Percentiles rank a stretch among this genome's conserved stretches.
Evolutionary conservation across 148 eudicot species (phyloP).

Genomic region (Fagopyrum tataricum): DNA sequence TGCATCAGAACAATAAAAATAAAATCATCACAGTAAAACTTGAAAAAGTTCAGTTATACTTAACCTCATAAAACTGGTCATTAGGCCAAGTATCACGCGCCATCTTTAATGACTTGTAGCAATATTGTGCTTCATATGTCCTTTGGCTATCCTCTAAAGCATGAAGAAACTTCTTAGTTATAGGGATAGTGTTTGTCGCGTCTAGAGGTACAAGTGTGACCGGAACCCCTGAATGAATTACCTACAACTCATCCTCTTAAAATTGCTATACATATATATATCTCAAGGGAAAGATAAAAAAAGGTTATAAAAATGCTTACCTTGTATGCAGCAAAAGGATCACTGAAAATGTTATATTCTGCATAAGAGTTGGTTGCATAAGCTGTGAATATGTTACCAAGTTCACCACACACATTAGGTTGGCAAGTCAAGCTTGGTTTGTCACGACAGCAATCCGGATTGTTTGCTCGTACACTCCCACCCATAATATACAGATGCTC

Average conservation of each 20-base stretch:
- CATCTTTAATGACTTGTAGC: constrained; percentile 61
- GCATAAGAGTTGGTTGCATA: constrained; percentile 74
- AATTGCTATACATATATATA: too few relatives aligned
- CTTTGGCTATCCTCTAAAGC: constrained; percentile 53
- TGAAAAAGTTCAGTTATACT: neutral
- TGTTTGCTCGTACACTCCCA: constrained; percentile 64
- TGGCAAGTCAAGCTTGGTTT: constrained; percentile 39
- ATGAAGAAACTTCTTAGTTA: constrained; percentile 43
- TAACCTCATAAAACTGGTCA: constrained; percentile 57
- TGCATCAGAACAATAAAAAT: neutral
- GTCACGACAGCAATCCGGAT: constrained; percentile 69
- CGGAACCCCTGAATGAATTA: constrained; percentile 84
- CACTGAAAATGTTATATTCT: constrained; percentile 76
- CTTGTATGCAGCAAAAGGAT: constrained; percentile 95
- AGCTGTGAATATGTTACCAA: constrained; percentile 65
- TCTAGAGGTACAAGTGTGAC: constrained; percentile 73
- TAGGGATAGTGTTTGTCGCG: constrained; percentile 84
- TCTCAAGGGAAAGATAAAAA: too few relatives aligned
- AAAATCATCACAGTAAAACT: neutral
- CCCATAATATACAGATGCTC: constrained; percentile 79
- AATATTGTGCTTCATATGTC: constrained; percentile 77
- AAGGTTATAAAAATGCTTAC: constrained; percentile 19
- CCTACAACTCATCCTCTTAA: constrained; percentile 27
- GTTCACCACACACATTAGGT: constrained; percentile 57
- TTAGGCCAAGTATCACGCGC: constrained; percentile 60